These are phyloP conservation scores for Plasmopara viticola DNA, from an alignment of 352 stramenopile species.

Conservation along the genomic window DNA sequence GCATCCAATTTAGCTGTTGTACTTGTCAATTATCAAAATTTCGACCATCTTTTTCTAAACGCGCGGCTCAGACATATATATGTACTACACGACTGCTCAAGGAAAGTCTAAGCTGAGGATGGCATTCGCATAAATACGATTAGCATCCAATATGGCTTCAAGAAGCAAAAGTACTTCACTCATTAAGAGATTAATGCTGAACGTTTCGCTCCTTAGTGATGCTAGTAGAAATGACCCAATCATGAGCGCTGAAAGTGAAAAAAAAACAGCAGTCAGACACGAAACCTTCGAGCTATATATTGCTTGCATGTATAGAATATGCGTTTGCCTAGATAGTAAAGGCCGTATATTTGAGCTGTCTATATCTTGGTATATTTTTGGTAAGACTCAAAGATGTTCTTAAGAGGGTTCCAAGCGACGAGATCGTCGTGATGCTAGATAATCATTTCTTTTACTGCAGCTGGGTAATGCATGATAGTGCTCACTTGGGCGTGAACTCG, in stretches of 20 bases:
- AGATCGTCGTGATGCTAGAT: slow-evolving; percentile 13
- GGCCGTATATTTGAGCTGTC: slow-evolving; percentile 27
- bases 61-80: too few relatives aligned
- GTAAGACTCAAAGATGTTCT: slow-evolving; percentile 33
- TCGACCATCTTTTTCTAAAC: too few relatives aligned
- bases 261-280: slow-evolving; percentile 38
- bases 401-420: slow-evolving; percentile 42
- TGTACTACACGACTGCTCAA: too few relatives aligned
- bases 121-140: too few relatives aligned
- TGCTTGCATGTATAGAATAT: slow-evolving; percentile 29
- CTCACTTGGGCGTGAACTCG: slow-evolving; percentile 37
- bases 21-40: too few relatives aligned
- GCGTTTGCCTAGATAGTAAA: slow-evolving; percentile 39
- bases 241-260: slow-evolving; percentile 41
- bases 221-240: slow-evolving; percentile 11
- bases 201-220: too few relatives aligned
- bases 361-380: slow-evolving; percentile 31
- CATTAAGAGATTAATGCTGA: too few relatives aligned
- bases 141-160: too few relatives aligned
- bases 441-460: slow-evolving; percentile 12
- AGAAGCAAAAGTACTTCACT: too few relatives aligned
- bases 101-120: too few relatives aligned
- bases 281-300: slow-evolving; percentile 37
- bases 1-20: too few relatives aligned
- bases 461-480: slow-evolving; percentile 34